Evolutionary conservation across 176 grass and related monocot species (phyloP), one percentile per base, ranked within the genome.

Genomic region (Rhynchospora tenuis): DNA sequence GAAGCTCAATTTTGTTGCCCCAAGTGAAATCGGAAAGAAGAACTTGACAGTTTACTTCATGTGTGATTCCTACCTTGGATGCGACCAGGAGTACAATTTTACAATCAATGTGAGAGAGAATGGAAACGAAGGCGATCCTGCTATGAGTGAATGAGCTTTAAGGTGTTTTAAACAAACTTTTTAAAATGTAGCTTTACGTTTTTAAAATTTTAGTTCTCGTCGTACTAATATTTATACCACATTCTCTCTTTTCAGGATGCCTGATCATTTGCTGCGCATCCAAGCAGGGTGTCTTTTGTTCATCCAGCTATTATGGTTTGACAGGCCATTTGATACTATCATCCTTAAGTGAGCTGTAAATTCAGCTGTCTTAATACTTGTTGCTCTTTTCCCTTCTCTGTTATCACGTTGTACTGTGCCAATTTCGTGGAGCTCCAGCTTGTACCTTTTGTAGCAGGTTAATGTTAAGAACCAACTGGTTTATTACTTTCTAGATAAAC

Each of bases 51-150:
- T 98, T 80, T 98, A 98, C 73, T 91, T 98, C 73, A 94, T 98
- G 92, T 98, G 89, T 3, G 95, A 98, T 56, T 98, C 95, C 0
- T 94, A 94, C 79, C 70, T 98, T 17, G 92, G 95, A 31, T 98
- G 95, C 1, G 95, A 98, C 60, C 95, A 98, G 90, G 95, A 98
- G 60, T 94, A 98, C 3, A 89, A 89, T 64, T 94, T 97, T 85
- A 72, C 70, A 0, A 45, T 97, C 14, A 86, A 97, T 64, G 87
- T 94, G 47, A 92, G 84, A 83, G 94, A 97, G 68, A 86, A 81
- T 86, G 92, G 80, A 76, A 85, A 73, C 12, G 83, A 7, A 44
- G 59, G 58, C 15, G 58, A 64, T 56, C 47, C 47, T 29, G 24
- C 48, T 9, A 77, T 56, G 73, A 77, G 50, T 56, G 73, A 77